phyloP scores from a whole-genome alignment of 768 basidiomycete genomes.

The Phanerochaete carnosa region DNA sequence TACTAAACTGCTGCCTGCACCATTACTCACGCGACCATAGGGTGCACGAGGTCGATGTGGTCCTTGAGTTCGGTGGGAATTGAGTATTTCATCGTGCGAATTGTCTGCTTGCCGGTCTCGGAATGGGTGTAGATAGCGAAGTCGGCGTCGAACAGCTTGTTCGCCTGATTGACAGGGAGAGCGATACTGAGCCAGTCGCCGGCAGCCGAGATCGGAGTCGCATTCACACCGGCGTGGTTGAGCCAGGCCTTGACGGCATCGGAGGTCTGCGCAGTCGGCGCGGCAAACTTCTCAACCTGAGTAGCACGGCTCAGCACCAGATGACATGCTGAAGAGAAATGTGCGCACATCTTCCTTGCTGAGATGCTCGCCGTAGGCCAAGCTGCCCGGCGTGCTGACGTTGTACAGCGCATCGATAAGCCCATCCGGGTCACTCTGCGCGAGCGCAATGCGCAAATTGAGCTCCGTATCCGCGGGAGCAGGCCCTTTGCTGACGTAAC shows the following conservation, averaged over 20 bases:
- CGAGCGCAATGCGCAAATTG: constrained; percentile 26
- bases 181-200: constrained; percentile 25
- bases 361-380: constrained; percentile 20
- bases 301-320: neutral
- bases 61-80: constrained; percentile 23
- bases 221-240: constrained; percentile 18
- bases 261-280: constrained; percentile 19
- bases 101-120: constrained; percentile 16
- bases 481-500: constrained; percentile 14
- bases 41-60: constrained; percentile 32
- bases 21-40: constrained; percentile 15
- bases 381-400: constrained; percentile 20
- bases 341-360: constrained; percentile 24
- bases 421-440: constrained; percentile 21
- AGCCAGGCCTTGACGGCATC: constrained; percentile 26
- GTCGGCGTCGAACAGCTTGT: constrained; percentile 25
- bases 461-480: constrained; percentile 19
- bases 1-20: neutral
- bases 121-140: constrained; percentile 26
- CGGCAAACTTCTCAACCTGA: constrained; percentile 24
- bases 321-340: neutral
- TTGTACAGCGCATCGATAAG: constrained; percentile 23
- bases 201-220: constrained; percentile 22
- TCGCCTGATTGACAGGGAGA: constrained; percentile 25
- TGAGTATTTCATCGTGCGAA: constrained; percentile 31